Evolutionary conservation across 148 eudicot species (phyloP).

Genomic region (Euryodendron excelsum): DNA sequence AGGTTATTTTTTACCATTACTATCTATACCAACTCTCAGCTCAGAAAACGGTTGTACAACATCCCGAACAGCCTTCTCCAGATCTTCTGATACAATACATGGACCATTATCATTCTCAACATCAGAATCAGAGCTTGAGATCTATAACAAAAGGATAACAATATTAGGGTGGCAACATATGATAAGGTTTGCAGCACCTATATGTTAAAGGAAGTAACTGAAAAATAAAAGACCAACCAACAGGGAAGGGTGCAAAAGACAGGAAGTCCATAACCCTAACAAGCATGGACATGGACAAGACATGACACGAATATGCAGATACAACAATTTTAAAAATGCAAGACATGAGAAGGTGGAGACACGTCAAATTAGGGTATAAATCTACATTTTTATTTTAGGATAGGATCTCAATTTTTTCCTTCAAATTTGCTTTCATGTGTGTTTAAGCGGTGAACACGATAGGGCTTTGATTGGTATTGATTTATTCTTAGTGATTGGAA

Average conservation of each 20-base stretch:
- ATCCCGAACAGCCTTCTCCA: constrained; percentile 44
- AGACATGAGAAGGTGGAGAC: too few species aligned
- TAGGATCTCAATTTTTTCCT: too few species aligned
- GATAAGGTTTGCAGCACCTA: background rate
- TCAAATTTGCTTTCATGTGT: too few species aligned
- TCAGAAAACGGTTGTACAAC: constrained; percentile 63
- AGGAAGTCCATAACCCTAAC: background rate
- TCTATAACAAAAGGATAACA: constrained; percentile 23
- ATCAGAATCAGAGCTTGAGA: constrained; percentile 69
- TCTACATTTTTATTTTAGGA: too few species aligned
- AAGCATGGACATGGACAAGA: too few species aligned
- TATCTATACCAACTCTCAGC: constrained; percentile 42
- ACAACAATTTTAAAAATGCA: too few species aligned
- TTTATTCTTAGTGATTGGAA: too few species aligned
- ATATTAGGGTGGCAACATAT: background rate
- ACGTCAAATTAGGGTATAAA: too few species aligned
- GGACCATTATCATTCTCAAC: constrained; percentile 37
- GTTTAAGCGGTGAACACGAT: too few species aligned
- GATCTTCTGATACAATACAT: constrained; percentile 22
- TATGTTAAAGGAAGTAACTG: background rate
- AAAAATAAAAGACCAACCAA: background rate
- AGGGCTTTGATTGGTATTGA: too few species aligned
- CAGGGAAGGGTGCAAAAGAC: background rate
- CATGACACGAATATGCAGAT: too few species aligned
- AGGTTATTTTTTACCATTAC: constrained; percentile 37